A percentile compares a stretch with the other conserved stretches of the same genome.
Conservation (phyloP, 2,329 filamentous ascomycete genomes). For the Arthrobotrys sinensis region DNA sequence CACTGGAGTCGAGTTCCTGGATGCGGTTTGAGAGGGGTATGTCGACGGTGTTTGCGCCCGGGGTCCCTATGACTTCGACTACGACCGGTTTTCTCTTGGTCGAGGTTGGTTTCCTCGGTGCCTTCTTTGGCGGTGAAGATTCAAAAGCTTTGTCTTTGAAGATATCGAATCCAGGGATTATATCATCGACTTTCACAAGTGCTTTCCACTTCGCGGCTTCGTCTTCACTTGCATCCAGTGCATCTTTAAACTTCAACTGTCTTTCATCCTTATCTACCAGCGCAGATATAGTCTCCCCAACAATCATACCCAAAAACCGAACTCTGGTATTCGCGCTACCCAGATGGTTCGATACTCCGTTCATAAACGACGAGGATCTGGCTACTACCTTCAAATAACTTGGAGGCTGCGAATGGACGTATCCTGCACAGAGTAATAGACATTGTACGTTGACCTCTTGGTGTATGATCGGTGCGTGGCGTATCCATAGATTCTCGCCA, state of each 20-base stretch:
- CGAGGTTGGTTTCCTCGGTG: conserved; percentile 64
- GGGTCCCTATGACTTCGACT: conserved; percentile 1
- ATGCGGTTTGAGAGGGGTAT: conserved; percentile 71
- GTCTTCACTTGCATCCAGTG: conserved; percentile 80
- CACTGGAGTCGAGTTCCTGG: conserved; percentile 76
- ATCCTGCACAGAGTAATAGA: conserved; percentile 82
- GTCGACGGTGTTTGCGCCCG: neutral
- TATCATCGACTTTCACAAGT: conserved; percentile 76
- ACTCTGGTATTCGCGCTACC: conserved; percentile 81
- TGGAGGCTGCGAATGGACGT: conserved; percentile 77
- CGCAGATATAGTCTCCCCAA: conserved; percentile 80
- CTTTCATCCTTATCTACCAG: conserved; percentile 76
- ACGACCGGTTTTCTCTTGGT: conserved; percentile 68
- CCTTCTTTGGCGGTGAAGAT: conserved; percentile 58
- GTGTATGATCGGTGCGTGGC: conserved; percentile 84
- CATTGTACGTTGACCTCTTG: conserved; percentile 91
- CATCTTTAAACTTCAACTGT: conserved; percentile 84
- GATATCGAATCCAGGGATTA: conserved; percentile 65
- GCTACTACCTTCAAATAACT: conserved; percentile 79
- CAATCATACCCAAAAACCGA: conserved; percentile 87
- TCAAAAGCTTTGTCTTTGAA: conserved; percentile 28
- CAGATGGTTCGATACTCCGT: conserved; percentile 86
- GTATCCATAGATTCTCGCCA: conserved; percentile 88
- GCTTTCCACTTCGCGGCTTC: conserved; percentile 83
- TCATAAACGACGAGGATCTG: conserved; percentile 81